Evolutionary conservation across 164 flowering plant species (phyloP), one percentile per base, ranked within the genome.

Genomic region (Berberis vulgaris): DNA sequence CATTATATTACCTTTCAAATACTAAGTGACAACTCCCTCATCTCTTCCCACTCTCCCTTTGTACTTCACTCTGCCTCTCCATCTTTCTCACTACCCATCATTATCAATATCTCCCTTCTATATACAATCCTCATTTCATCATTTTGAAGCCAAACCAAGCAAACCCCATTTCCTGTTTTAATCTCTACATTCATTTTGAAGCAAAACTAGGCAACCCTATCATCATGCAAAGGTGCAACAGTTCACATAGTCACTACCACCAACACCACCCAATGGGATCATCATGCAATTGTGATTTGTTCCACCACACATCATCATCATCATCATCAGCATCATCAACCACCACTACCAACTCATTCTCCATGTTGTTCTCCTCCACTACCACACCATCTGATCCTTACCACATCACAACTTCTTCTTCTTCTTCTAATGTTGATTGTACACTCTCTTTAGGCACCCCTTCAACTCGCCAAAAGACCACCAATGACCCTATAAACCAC

Each of bases 391-490:
- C 38, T 41, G 12, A 41, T n/a, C 39, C 55, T 7, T 45, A 44
- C 6, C 39, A 62, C 49, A 52, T 58, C 41, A 43, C 49, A 41
- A 60, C 79, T 5, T 62, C 71, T 4, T 58, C 82, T 49, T 73
- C 95, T 53, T 71, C 86, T 1, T 26, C 26, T 26, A 26, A 26
- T 26, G 99, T 95, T 2, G 99, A 95, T 63, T 95, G 99, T 71
- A 95, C 99, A 7, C 95, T 95, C 41, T 95, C 99, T 42, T 67
- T 95, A 0, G 97, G 98, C 0, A 87, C 97, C 0, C 99, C 99
- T 0, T 88, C 99, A 9, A 88, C 99, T 8, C 94, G 99, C 39
- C 66, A 71, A 11, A 65, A 65, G 11, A 71, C 44, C 3, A 70
- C 67, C 38, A 64, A 49, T 41, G 50, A 52, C 41, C 54, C 39